A percentile compares a stretch with the other conserved stretches of the same genome.
phyloP scores from a whole-genome alignment of 148 eudicot genomes.

The Silene latifolia region DNA sequence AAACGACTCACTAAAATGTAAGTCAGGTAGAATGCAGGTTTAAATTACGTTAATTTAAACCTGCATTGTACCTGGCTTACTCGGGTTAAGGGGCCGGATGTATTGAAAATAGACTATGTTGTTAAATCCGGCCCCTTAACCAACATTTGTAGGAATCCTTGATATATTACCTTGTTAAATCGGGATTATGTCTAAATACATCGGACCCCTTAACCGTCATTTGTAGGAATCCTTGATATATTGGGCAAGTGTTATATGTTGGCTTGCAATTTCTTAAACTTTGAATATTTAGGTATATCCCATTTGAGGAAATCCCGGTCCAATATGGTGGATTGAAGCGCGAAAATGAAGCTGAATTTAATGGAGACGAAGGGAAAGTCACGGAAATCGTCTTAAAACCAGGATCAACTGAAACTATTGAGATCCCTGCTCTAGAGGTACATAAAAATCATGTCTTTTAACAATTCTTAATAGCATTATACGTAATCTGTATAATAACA shows the following conservation, averaged over 20 bases:
- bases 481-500: no score
- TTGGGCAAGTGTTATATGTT: neutral
- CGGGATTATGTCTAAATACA: no score
- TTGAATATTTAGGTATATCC: constrained; percentile 42
- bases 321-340: constrained; percentile 61
- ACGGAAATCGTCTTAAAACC: constrained; percentile 44
- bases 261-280: neutral
- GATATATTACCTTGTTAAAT: neutral
- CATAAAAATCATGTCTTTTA: neutral
- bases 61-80: no score
- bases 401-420: constrained; percentile 44
- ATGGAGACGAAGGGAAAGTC: constrained; percentile 28
- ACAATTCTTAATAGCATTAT: neutral
- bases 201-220: neutral
- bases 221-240: no score
- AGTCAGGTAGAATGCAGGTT: no score
- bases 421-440: constrained; percentile 48
- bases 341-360: constrained; percentile 45
- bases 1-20: no score
- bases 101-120: no score
- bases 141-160: no score
- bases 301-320: constrained; percentile 44
- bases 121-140: neutral
- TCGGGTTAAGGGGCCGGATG: no score
- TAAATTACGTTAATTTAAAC: no score